Base-by-base conservation (phyloP, 2,329 filamentous ascomycete species). In the Amauroascus verrucosus region DNA sequence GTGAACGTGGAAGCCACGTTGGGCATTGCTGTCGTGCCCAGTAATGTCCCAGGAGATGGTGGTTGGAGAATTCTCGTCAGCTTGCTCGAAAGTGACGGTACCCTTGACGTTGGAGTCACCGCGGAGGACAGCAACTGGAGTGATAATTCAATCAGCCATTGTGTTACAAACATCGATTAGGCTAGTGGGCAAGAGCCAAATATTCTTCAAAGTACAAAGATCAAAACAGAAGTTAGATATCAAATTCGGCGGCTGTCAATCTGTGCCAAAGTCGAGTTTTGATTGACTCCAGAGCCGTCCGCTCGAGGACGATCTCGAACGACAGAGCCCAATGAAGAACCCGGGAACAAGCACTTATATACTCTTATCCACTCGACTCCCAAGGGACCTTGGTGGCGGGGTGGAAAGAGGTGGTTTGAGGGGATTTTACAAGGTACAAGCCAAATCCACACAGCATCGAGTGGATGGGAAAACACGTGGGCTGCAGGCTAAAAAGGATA, bases 1-100 rank as follows among this genome's bases (percentile, higher is more conserved):
- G 80, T 98, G 93, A 69, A 98, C 84, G 81, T 98, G 93, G 81
- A 97, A 89, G 74, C 88, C 93, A 75, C 93, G 91, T 83, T 95
- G 82, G 69, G 93, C 90, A 73, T 95, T 95, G 75, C 91, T 68
- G 70, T 97, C 90, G 76, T 96, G 79, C 75, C 93, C 91, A 58
- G 81, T 79, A 75, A 98, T 89, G 75, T 96, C 82, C 84, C 87
- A 98, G 69, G 85, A 81, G 77, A 98, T 80, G 72, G 79, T 91
- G 70, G 93, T 97, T 63, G 85, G 82, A 65, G 81, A 75, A 65
- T 77, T 81, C 80, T 96, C 93, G 71, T 80, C 81, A 62, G 79
- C 80, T 79, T 98, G 93, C 80, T 95, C 89, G 75, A 98, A 96
- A 77, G 83, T 85, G 69, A 98, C 86, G 75, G 87, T 93, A 69